Evolutionary conservation across 257 asterid genomes (phyloP).

Genomic region (Phtheirospermum japonicum): DNA sequence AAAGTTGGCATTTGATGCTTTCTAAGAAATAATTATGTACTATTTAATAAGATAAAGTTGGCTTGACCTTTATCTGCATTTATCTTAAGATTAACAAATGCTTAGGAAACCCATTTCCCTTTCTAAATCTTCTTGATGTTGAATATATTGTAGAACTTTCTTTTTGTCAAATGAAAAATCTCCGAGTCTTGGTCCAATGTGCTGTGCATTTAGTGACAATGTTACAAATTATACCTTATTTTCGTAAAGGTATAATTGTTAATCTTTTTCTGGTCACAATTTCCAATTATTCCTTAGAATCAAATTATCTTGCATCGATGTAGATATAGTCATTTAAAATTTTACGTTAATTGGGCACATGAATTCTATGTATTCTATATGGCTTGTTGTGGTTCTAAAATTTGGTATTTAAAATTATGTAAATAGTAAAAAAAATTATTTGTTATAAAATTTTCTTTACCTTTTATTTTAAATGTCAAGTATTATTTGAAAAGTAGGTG

Average conservation of each 20-base stretch:
- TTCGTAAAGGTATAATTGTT: no score
- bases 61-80: neutral
- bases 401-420: no score
- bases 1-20: neutral
- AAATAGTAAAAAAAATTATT: no score
- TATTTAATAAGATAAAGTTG: slow-evolving; percentile 3
- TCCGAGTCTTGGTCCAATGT: neutral
- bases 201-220: neutral
- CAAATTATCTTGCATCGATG: no score
- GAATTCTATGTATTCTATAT: no score
- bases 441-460: no score
- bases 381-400: no score
- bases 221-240: neutral
- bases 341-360: neutral
- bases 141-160: neutral
- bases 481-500: no score
- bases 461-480: no score
- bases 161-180: neutral
- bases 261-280: no score
- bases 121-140: neutral
- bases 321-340: no score
- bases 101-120: neutral
- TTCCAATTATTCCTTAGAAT: no score
- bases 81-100: neutral
- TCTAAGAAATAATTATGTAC: neutral